Percentiles rank a stretch among this genome's conserved stretches.
Conservation (phyloP, 352 stramenopile genomes). For the Globisporangium viniferum region DNA sequence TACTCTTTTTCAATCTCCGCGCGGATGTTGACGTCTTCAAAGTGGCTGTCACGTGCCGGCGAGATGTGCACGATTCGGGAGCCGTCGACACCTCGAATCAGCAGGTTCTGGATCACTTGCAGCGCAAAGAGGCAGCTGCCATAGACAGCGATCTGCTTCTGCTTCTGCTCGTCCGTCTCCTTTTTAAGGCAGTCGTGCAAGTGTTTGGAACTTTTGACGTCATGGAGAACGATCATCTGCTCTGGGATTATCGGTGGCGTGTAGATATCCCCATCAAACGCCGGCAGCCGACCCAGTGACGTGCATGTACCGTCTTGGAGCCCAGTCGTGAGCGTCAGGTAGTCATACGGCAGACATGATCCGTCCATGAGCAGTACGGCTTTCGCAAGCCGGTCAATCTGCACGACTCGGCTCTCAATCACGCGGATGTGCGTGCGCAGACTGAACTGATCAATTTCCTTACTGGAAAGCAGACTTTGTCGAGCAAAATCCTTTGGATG, state of each 20-base stretch:
- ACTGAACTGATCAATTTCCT: slow-evolving; percentile 56
- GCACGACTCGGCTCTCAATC: slow-evolving; percentile 57
- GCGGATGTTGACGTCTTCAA: slow-evolving; percentile 62
- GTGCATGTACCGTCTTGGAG: slow-evolving; percentile 59
- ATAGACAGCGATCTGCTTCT: slow-evolving; percentile 50
- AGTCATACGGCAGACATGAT: slow-evolving; percentile 82
- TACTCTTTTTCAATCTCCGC: slow-evolving; percentile 61
- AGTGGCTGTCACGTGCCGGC: slow-evolving; percentile 37
- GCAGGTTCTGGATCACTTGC: slow-evolving; percentile 57
- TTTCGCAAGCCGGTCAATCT: slow-evolving; percentile 64
- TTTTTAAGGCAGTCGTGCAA: slow-evolving; percentile 19
- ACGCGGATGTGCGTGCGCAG: slow-evolving; percentile 60
- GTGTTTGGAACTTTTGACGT: slow-evolving; percentile 15
- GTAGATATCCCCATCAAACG: slow-evolving; percentile 43
- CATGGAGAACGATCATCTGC: slow-evolving; percentile 20
- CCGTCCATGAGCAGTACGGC: slow-evolving; percentile 80
- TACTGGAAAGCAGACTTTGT: slow-evolving; percentile 36
- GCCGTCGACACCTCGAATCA: slow-evolving; percentile 37
- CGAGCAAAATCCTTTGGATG: slow-evolving; percentile 45
- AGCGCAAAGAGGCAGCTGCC: slow-evolving; percentile 64
- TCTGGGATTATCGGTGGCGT: slow-evolving; percentile 16
- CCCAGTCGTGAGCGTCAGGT: slow-evolving; percentile 72
- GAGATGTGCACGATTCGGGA: slow-evolving; percentile 59
- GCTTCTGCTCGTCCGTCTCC: slow-evolving; percentile 9
- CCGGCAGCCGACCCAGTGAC: slow-evolving; percentile 33